These are phyloP conservation scores for Tricholoma saponaceum DNA, from an alignment of 768 basidiomycete genomes.

Conservation along the genomic window DNA sequence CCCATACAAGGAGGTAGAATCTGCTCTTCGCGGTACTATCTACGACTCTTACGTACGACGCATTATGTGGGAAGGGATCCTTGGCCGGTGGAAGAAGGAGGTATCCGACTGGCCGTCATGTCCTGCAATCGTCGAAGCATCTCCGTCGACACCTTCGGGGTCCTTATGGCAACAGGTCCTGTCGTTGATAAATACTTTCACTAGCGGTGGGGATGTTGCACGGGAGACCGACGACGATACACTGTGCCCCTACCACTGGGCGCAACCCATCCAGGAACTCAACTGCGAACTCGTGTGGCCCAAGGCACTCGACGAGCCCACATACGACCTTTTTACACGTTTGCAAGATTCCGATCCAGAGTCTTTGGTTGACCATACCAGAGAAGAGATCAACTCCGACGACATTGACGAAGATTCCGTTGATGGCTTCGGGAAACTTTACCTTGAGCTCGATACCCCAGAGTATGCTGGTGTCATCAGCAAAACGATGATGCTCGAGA, in stretches of 20 bases:
- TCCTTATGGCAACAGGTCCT: constrained; percentile 27
- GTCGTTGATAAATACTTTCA: constrained; percentile 17
- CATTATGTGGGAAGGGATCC: constrained; percentile 81
- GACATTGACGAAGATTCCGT: constrained; percentile 6
- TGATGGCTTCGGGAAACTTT: constrained; percentile 15
- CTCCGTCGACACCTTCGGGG: constrained; percentile 2
- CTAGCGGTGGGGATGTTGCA: constrained; percentile 6
- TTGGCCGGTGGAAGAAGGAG: constrained; percentile 62
- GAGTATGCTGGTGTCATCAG: constrained; percentile 71
- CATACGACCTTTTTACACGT: constrained; percentile 26
- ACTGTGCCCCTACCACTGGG: constrained; percentile 81
- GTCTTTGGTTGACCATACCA: constrained; percentile 10
- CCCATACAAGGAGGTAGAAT: constrained; percentile 63
- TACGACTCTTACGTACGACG: constrained; percentile 88
- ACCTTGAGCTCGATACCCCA: constrained; percentile 78
- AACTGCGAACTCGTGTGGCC: constrained; percentile 89
- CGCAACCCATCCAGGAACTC: constrained; percentile 62
- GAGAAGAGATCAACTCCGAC: constrained; percentile 6
- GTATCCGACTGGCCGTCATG: constrained; percentile 66
- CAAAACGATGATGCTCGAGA: constrained; percentile 70
- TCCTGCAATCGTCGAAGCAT: constrained; percentile 4
- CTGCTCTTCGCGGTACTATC: constrained; percentile 67
- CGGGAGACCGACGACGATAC: constrained; percentile 45
- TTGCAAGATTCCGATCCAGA: constrained; percentile 10
- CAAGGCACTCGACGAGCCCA: constrained; percentile 52